Conservation (phyloP, 768 basidiomycete genomes). For the Mycena epipterygia region DNA sequence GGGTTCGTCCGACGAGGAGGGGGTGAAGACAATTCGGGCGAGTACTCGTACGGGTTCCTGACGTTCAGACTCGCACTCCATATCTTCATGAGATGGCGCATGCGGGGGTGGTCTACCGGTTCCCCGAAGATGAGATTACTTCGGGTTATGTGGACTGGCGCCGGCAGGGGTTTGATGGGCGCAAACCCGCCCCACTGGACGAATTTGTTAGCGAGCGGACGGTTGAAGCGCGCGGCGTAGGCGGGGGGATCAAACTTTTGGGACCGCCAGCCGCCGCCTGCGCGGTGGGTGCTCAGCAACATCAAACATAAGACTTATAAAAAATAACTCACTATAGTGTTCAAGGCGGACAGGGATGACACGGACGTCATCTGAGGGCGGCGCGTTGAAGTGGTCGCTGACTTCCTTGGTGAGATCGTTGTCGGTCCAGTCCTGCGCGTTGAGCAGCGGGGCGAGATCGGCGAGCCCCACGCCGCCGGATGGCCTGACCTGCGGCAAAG, state of each 20-base stretch:
- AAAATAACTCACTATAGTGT: not conserved
- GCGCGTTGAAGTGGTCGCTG: not conserved
- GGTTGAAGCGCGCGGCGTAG: not conserved
- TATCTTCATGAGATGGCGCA: constrained; percentile 12
- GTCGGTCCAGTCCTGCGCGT: constrained; percentile 12
- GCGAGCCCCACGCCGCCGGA: constrained; percentile 19
- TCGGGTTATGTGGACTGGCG: not conserved
- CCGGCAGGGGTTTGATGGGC: not conserved
- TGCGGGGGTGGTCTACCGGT: constrained; percentile 9
- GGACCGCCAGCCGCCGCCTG: not conserved
- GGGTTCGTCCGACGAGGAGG: no score
- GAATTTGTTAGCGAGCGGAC: not conserved
- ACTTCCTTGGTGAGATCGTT: constrained; percentile 20
- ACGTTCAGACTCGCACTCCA: not conserved
- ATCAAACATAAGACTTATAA: not conserved
- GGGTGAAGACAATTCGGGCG: no score
- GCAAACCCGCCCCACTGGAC: constrained; percentile 43
- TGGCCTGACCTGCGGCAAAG: not conserved
- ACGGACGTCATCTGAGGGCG: constrained; percentile 13
- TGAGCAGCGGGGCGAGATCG: constrained; percentile 9
- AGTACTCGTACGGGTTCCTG: not conserved
- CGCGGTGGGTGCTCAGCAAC: not conserved
- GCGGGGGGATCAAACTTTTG: not conserved
- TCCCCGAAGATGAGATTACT: not conserved
- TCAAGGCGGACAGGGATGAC: constrained; percentile 7